Base-by-base conservation (phyloP, 2,329 filamentous ascomycete genomes). In the Bipolaris zeicola region DNA sequence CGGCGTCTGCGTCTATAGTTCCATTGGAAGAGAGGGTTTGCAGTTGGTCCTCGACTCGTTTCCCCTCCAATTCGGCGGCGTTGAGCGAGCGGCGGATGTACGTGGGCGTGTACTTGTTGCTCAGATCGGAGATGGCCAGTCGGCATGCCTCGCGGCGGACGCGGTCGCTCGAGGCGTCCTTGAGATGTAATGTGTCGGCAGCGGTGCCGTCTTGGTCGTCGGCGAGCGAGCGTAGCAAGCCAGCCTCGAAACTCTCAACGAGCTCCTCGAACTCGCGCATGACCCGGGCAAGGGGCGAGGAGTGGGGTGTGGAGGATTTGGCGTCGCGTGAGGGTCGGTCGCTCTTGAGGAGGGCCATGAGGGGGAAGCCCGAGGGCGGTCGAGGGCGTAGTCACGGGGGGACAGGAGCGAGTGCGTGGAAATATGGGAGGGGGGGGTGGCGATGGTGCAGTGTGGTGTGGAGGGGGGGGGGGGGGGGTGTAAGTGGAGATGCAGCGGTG, bases 201-300 rank as follows among this genome's bases (percentile, higher is more conserved):
- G 36, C 20, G 18, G 22, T 42, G 36, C 57, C 44, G 34, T 57
- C 41, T 37, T 63, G 56, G 20, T 57, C 41, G 42, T 63, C 57
- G 20, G 63, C 62, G 20, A 73, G 69, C 26, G 71, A 72, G 53
- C 61, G 66, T 61, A 66, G 62, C 59, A 75, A 64, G 33, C 65
- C 64, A 20, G 60, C 58, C 66, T 75, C 72, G 57, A 68, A 69
- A 51, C 57, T 56, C 45, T 55, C 50, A 41, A 69, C 70, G 34
- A 74, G 65, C 55, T 73, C 66, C 46, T 74, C 64, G 53, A 71
- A 73, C 55, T 73, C 68, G 62, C 66, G 69, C 72, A 73, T 69
- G 26, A 72, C 65, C 28, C 66, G 69, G 38, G 64, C 66, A 56
- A 73, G 64, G 53, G 62, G 58, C 34, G 67, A 62, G 33, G 52